phyloP scores from a whole-genome alignment of 2,329 filamentous ascomycete species.

The Aureobasidium sp. region DNA sequence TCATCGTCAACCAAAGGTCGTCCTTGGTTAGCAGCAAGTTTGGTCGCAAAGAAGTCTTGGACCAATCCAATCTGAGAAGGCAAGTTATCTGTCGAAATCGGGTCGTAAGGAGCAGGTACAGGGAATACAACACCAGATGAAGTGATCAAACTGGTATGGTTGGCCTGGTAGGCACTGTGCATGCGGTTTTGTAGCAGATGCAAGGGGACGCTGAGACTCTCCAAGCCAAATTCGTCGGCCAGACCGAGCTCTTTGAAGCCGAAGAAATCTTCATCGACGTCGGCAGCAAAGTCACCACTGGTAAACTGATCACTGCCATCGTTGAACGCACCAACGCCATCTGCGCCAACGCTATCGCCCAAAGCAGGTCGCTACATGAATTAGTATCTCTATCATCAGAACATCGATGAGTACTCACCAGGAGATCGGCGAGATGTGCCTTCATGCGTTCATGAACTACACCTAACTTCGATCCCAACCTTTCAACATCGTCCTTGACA shows the following conservation, averaged over 20 bases:
- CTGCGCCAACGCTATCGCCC: constrained; percentile 61
- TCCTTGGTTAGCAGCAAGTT: constrained; percentile 75
- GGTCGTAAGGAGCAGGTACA: constrained; percentile 59
- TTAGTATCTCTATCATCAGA: neutral
- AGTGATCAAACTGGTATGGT: constrained; percentile 55
- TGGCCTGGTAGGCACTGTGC: constrained; percentile 72
- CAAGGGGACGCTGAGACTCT: constrained; percentile 81
- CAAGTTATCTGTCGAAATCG: constrained; percentile 71
- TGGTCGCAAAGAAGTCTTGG: constrained; percentile 83
- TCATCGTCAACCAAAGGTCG: constrained; percentile 87
- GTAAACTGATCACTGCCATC: constrained; percentile 97
- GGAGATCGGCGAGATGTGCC: constrained; percentile 79
- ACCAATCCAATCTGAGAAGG: constrained; percentile 76
- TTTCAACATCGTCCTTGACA: constrained; percentile 87
- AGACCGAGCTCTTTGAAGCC: constrained; percentile 93
- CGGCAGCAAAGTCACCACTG: constrained; percentile 92
- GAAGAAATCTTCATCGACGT: constrained; percentile 98
- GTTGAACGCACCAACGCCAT: constrained; percentile 86
- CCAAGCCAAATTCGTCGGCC: constrained; percentile 80
- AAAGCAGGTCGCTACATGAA: constrained; percentile 62
- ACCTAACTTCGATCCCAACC: constrained; percentile 67
- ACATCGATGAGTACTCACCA: constrained; percentile 35
- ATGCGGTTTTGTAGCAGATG: constrained; percentile 91
- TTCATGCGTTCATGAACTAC: constrained; percentile 94
- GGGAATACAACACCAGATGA: constrained; percentile 56